Base-by-base conservation (phyloP, 2,329 filamentous ascomycete genomes). In the Talaromyces sp. region DNA sequence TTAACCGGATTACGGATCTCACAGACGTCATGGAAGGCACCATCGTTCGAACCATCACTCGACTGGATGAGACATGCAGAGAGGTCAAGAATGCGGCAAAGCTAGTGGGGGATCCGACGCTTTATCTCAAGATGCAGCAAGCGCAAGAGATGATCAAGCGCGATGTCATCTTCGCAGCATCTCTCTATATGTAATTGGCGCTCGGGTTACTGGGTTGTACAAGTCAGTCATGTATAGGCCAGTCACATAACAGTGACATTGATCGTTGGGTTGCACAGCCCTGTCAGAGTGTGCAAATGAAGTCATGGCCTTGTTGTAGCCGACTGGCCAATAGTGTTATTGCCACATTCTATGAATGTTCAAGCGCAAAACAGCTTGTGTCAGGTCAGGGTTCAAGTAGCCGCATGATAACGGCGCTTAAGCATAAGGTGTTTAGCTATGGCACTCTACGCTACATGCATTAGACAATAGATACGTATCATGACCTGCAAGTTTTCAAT, bases 61-160 rank as follows among this genome's bases (percentile, higher is more conserved):
- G 94, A 25, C 78, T 99, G 59, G 94, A 99, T 68, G 94, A 99
- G 81, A 96, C 91, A 8, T 99, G 94, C 70, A 82, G 94, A 50
- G 94, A 99, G 75, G 94, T 97, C 57, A 97, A 96, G 81, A 97
- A 96, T 71, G 93, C 94, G 37, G 94, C 94, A 28, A 83, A 94
- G 64, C 90, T 99, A 64, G 92, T 99, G 65, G 94, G 94, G 22
- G 94, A 99, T 71, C 94, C 94, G 3, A 88, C 88, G 57, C 77
- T 99, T 64, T 97, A 96, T 73, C 85, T 87, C 64, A 99, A 99
- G 83, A 99, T 99, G 93, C 88, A 96, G 77, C 86, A 86, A 62
- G 95, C 93, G 65, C 93, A 97, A 81, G 94, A 99, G 80, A 83
- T 97, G 82, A 99, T 99, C 72, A 95, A 96, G 81, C 80, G 94